Conservation (phyloP, 2,329 filamentous ascomycete species). For the Epichloe scottii region DNA sequence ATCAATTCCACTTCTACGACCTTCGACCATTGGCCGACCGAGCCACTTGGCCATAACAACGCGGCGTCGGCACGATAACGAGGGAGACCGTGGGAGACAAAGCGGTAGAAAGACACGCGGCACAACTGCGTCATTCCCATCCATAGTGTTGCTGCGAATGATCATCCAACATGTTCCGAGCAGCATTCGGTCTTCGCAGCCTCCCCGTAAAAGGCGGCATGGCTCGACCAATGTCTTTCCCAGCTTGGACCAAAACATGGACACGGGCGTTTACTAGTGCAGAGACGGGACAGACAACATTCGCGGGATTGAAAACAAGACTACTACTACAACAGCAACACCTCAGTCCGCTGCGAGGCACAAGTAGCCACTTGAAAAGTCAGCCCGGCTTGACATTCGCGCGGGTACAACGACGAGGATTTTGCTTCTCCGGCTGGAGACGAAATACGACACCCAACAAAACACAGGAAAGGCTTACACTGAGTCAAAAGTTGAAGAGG, state of each 20-base stretch:
- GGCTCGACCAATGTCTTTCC: slow-evolving; percentile 9
- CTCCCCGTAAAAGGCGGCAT: slow-evolving; percentile 11
- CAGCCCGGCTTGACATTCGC: slow-evolving; percentile 12
- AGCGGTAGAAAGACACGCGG: neutral
- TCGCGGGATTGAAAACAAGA: neutral
- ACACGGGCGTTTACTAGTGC: slow-evolving; percentile 16
- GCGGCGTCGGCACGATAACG: neutral
- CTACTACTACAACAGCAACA: neutral
- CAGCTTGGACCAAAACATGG: slow-evolving; percentile 17
- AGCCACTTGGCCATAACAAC: no score
- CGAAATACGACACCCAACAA: slow-evolving; percentile 13
- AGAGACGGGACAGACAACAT: slow-evolving; percentile 9
- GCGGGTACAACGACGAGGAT: slow-evolving; percentile 18
- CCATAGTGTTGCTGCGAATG: neutral
- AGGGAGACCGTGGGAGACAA: neutral
- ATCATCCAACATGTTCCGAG: slow-evolving; percentile 13
- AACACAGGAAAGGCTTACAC: slow-evolving; percentile 26
- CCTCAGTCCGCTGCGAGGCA: neutral
- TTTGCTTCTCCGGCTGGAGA: slow-evolving; percentile 23
- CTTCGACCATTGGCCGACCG: no score
- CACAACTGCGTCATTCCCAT: neutral
- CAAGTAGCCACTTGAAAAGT: neutral
- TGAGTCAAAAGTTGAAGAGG: slow-evolving; percentile 65
- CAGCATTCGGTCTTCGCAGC: slow-evolving; percentile 13
- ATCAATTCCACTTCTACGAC: no score